Conservation (phyloP, 1,284 basidiomycete genomes). For the Pterulicium gracile region DNA sequence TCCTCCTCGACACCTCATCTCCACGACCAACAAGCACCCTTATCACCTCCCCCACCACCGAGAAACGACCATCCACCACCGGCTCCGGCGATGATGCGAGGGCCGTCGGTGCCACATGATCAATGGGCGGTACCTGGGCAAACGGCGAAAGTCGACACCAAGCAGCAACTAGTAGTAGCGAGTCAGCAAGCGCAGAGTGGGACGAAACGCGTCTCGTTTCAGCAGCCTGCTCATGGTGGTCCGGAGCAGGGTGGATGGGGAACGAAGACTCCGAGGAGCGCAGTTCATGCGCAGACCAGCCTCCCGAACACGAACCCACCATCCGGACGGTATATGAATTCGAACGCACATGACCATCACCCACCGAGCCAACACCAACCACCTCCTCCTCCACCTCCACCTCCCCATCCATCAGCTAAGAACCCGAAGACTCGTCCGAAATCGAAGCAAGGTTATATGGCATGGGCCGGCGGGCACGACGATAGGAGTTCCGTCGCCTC, state of each 20-base stretch:
- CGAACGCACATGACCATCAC: neutral
- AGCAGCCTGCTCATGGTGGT: neutral
- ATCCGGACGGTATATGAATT: too few species aligned
- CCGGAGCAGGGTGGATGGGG: neutral
- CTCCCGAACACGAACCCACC: neutral
- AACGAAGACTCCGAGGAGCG: neutral
- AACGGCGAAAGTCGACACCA: too few species aligned
- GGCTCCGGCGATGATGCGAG: too few species aligned
- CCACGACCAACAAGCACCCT: too few species aligned
- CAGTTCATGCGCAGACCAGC: neutral
- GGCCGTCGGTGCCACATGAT: too few species aligned
- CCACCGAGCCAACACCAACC: neutral
- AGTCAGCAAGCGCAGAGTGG: too few species aligned
- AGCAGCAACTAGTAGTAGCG: too few species aligned
- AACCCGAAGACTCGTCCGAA: neutral
- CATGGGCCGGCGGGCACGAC: neutral
- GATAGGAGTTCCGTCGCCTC: neutral
- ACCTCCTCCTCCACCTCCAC: neutral
- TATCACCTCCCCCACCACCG: too few species aligned
- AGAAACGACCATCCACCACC: too few species aligned
- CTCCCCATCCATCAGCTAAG: neutral
- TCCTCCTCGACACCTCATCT: too few species aligned
- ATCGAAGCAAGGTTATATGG: neutral
- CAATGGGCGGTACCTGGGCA: too few species aligned
- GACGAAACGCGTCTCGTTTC: neutral